Conservation (phyloP, 2,329 filamentous ascomycete genomes). For the Seiridium unicorne region DNA sequence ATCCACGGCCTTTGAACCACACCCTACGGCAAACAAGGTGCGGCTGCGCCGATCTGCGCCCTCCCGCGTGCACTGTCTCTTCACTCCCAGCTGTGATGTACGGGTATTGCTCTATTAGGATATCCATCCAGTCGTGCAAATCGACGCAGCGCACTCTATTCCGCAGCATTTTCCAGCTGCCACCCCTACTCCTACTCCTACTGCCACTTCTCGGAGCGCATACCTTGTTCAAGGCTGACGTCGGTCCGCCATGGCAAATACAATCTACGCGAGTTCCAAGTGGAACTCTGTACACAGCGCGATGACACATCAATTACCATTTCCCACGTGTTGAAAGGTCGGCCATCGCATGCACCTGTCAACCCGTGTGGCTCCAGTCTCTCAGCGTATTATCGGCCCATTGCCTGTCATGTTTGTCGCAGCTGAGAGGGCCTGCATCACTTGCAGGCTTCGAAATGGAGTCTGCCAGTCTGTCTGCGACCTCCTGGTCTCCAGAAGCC, state of each 20-base stretch:
- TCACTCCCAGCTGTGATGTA: background rate
- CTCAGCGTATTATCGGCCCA: too few species aligned
- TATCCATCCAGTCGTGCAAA: background rate
- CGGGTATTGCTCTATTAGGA: slow-evolving; percentile 1
- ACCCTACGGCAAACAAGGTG: slow-evolving; percentile 6
- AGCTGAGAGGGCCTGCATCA: too few species aligned
- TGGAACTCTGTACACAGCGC: background rate
- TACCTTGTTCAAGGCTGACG: background rate
- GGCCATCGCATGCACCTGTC: background rate
- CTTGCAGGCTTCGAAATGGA: too few species aligned
- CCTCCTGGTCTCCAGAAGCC: too few species aligned
- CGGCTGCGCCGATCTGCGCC: slow-evolving; percentile 8
- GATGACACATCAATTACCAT: slow-evolving; percentile 4
- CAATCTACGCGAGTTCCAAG: background rate
- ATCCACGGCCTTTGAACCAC: background rate
- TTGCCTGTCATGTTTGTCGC: too few species aligned
- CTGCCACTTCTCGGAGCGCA: background rate
- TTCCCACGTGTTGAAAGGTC: slow-evolving; percentile 1
- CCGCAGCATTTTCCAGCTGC: too few species aligned
- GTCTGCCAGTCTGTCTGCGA: too few species aligned
- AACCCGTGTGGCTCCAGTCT: background rate
- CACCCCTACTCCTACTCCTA: too few species aligned
- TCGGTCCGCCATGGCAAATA: background rate
- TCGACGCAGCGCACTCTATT: background rate
- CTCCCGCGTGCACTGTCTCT: background rate